These are phyloP conservation scores for Russula emetica DNA, from an alignment of 768 basidiomycete species.

Conservation along the genomic window DNA sequence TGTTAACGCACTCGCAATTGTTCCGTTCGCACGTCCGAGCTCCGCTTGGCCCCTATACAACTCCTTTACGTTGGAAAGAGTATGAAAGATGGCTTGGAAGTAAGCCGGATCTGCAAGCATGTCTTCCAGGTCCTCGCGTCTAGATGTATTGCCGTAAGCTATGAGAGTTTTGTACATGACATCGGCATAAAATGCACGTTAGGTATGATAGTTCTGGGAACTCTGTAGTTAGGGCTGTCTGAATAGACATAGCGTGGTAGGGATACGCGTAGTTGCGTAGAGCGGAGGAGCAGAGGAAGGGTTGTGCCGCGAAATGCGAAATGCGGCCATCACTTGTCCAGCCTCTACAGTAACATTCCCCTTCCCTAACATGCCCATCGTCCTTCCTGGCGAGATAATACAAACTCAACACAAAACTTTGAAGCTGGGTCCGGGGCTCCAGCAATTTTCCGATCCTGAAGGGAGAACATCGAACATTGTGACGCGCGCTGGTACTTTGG, in stretches of 20 bases:
- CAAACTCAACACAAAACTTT: conserved; percentile 72
- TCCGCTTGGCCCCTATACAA: conserved; percentile 74
- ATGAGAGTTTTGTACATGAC: not conserved
- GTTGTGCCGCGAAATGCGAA: too few relatives aligned
- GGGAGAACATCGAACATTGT: conserved; percentile 41
- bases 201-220: conserved; percentile 71
- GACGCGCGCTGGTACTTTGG: conserved; percentile 66
- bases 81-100: conserved; percentile 85
- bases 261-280: not conserved
- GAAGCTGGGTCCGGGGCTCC: conserved; percentile 81
- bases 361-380: conserved; percentile 45
- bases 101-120: conserved; percentile 74
- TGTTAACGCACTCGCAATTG: conserved; percentile 68
- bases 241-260: conserved; percentile 23
- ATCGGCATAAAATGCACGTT: conserved; percentile 44
- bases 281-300: too few relatives aligned
- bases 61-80: conserved; percentile 65
- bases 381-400: conserved; percentile 80
- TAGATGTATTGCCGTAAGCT: conserved; percentile 33
- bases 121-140: conserved; percentile 89
- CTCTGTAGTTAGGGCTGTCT: conserved; percentile 41
- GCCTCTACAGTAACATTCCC: not conserved
- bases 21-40: conserved; percentile 78
- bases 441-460: conserved; percentile 44
- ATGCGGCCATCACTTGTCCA: conserved; percentile 16